These are phyloP conservation scores for Chlamydomonas sphaeroides DNA, from an alignment of 139 green algal genomes.

Conservation along the genomic window DNA sequence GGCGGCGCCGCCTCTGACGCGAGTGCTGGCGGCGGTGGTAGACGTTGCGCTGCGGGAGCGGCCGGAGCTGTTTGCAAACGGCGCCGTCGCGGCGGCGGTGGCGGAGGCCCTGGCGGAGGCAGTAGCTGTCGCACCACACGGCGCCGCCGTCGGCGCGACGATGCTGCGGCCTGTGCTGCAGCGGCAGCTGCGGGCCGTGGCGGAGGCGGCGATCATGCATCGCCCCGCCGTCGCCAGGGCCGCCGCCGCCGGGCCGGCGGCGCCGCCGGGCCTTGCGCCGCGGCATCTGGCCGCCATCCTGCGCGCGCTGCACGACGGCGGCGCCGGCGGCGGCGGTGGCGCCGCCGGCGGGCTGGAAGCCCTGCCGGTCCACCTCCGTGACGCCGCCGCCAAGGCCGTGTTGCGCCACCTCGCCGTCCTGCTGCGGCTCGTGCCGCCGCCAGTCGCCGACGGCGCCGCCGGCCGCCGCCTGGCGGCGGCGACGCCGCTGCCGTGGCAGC, in stretches of 20 bases:
- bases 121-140: background rate
- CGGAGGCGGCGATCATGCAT: too few species aligned
- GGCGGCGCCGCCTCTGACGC: background rate
- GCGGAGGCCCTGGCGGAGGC: background rate
- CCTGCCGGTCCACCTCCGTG: background rate
- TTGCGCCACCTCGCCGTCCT: too few species aligned
- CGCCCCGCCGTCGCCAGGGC: too few species aligned
- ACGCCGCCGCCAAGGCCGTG: too few species aligned
- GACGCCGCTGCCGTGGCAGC: background rate
- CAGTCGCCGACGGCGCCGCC: background rate
- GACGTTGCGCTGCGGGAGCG: background rate
- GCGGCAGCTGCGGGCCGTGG: background rate
- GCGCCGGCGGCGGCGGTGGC: too few species aligned
- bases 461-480: background rate
- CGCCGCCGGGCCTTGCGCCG: background rate
- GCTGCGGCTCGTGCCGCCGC: background rate
- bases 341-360: background rate
- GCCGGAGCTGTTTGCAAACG: background rate
- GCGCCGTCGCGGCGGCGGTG: background rate
- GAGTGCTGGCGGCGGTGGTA: background rate
- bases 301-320: constrained; percentile 13
- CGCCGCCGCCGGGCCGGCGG: too few species aligned
- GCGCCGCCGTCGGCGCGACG: background rate
- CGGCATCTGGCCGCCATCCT: background rate
- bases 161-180: background rate